Evolutionary conservation across 352 stramenopile genomes (phyloP), one percentile per base, ranked within the genome.

Genomic region (Phytophthora multivora): DNA sequence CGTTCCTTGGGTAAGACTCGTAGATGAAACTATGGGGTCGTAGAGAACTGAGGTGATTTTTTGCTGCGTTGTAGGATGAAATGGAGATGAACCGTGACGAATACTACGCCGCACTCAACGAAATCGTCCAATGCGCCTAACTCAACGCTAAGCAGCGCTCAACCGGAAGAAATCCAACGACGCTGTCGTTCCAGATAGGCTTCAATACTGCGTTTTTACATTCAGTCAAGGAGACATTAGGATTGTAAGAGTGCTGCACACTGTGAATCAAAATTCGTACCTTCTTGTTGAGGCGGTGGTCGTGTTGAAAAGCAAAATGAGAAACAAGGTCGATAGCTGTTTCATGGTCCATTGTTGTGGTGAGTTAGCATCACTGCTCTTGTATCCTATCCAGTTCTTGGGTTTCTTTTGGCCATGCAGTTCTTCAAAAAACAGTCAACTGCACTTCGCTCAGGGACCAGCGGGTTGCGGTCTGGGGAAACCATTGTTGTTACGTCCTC

Each of bases 401-500:
- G 19, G 23, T 40, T n/a, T 36, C 28, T 33, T 33, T 33, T 33
- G 1, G 13, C 23, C 16, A 30, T 60, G 49, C 13, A 49, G 38
- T 42, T 12, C 26, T 18, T 49, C 55, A 48, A 49, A 42, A 53
- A 40, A 30, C 23, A 45, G 38, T 46, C 43, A 51, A 41, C 36
- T 57, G 26, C 21, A 33, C 12, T 31, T 21, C 1, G 15, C 38
- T 59, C 9, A 75, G 7, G 66, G 61, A 5, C 55, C 66, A 46
- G 55, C 46, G 16, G 62, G 54, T 51, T 71, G 66, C 28, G 61
- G 51, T 59, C 55, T 50, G 15, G 60, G 51, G 19, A 66, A 63
- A 1, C 50, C 51, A 15, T 66, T 62, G 42, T 45, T 75, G 63
- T 59, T 59, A 33, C 61, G 55, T 63, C 59, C 60, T 7, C 61